A percentile compares a stretch with the other conserved stretches of the same genome.
Conservation (phyloP, 2,329 filamentous ascomycete genomes). For the Didymella arachidicola region DNA sequence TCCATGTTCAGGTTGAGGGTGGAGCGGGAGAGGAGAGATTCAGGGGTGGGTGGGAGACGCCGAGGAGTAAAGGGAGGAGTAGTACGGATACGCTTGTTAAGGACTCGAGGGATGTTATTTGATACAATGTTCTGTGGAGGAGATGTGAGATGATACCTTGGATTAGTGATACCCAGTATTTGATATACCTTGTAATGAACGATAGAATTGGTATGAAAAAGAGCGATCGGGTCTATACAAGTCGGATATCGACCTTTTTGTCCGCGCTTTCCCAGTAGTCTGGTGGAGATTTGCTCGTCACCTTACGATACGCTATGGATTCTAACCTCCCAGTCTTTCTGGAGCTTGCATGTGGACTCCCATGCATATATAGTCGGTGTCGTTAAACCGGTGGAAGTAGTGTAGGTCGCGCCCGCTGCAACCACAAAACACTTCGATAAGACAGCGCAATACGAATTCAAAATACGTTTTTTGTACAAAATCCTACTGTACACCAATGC, state of each 20-base stretch:
- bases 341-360: too few relatives aligned
- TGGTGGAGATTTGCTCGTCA: too few relatives aligned
- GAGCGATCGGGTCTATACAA: too few relatives aligned
- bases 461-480: slow-evolving; percentile 6
- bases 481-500: slow-evolving; percentile 22
- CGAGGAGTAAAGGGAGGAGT: slow-evolving; percentile 1
- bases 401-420: too few relatives aligned
- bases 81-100: slow-evolving; percentile 28
- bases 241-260: too few relatives aligned
- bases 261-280: too few relatives aligned
- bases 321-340: too few relatives aligned
- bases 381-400: too few relatives aligned
- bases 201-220: neutral
- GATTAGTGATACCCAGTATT: slow-evolving; percentile 14
- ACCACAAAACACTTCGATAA: too few relatives aligned
- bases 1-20: slow-evolving; percentile 32
- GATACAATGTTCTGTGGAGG: neutral
- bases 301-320: too few relatives aligned
- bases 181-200: slow-evolving; percentile 2
- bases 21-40: slow-evolving; percentile 2
- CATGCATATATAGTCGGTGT: too few relatives aligned
- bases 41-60: slow-evolving; percentile 24
- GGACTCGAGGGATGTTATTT: slow-evolving; percentile 14
- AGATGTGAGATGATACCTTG: neutral
- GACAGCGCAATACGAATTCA: too few relatives aligned